phyloP scores from a whole-genome alignment of 164 flowering plant genomes.

The Aristolochia fimbriata region DNA sequence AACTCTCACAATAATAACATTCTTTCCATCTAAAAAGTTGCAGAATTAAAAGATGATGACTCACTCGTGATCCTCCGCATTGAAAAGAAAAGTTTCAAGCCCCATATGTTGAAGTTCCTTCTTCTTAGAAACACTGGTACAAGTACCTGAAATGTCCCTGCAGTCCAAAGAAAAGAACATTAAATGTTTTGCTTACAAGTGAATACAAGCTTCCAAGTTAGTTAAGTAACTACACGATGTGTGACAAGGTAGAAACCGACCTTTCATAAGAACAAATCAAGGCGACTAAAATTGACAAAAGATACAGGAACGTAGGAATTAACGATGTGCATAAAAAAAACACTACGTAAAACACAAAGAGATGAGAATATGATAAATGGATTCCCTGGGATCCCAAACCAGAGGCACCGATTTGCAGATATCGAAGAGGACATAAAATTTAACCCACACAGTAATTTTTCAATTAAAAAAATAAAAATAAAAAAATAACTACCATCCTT shows the following conservation, averaged over 20 bases:
- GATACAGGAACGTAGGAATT: too few species aligned
- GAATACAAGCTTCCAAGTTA: too few species aligned
- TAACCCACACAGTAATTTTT: background rate
- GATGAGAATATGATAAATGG: background rate
- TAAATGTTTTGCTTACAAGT: too few species aligned
- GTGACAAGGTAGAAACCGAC: too few species aligned
- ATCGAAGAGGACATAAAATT: background rate
- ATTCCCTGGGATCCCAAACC: background rate
- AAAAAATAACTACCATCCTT: constrained; percentile 49
- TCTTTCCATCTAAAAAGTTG: background rate
- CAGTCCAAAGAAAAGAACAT: background rate
- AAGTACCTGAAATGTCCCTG: constrained; percentile 74
- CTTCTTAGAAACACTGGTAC: constrained; percentile 49
- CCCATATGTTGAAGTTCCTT: constrained; percentile 51
- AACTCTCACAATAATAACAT: background rate
- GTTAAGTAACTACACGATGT: too few species aligned
- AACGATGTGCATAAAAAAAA: background rate
- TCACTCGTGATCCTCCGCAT: constrained; percentile 53
- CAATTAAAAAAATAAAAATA: background rate
- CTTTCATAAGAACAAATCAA: too few species aligned
- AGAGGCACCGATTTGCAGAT: background rate
- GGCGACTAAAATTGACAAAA: too few species aligned
- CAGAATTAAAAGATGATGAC: constrained; percentile 9
- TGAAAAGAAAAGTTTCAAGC: constrained; percentile 42
- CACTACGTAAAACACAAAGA: background rate